Conservation (phyloP, 768 basidiomycete genomes). For the Tephrocybe sp. region DNA sequence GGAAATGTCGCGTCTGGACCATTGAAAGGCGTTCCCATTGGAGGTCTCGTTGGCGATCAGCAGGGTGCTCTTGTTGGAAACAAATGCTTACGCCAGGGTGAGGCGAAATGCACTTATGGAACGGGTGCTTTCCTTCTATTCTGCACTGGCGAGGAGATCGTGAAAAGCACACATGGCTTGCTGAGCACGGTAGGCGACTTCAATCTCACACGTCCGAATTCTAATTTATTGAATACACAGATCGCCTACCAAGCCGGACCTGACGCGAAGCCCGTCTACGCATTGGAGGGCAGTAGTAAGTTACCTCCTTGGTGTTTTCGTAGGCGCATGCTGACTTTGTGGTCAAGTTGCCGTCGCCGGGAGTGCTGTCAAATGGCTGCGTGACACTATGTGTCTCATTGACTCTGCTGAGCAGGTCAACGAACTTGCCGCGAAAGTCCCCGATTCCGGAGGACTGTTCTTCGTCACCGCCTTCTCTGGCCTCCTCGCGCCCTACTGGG, state of each 20-base stretch:
- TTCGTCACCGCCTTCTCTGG: constrained; percentile 98
- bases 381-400: constrained; percentile 89
- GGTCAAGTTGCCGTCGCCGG: constrained; percentile 86
- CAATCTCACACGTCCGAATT: not conserved
- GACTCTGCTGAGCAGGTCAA: constrained; percentile 82
- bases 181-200: constrained; percentile 70
- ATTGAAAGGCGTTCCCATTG: constrained; percentile 78
- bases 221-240: constrained; percentile 34
- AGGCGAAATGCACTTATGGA: constrained; percentile 98
- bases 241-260: constrained; percentile 90
- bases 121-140: constrained; percentile 97
- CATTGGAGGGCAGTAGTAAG: constrained; percentile 92
- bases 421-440: constrained; percentile 71
- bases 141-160: constrained; percentile 87
- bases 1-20: constrained; percentile 70
- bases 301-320: constrained; percentile 8
- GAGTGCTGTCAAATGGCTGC: constrained; percentile 94
- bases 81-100: constrained; percentile 87
- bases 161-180: constrained; percentile 83
- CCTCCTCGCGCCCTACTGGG: constrained; percentile 97
- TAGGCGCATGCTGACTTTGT: not conserved
- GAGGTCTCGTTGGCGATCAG: constrained; percentile 96
- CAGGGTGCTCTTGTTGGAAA: constrained; percentile 96
- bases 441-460: constrained; percentile 86
- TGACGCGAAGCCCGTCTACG: constrained; percentile 79